These are phyloP conservation scores for Tulasnella sp. DNA, from an alignment of 768 basidiomycete species.

Conservation along the genomic window DNA sequence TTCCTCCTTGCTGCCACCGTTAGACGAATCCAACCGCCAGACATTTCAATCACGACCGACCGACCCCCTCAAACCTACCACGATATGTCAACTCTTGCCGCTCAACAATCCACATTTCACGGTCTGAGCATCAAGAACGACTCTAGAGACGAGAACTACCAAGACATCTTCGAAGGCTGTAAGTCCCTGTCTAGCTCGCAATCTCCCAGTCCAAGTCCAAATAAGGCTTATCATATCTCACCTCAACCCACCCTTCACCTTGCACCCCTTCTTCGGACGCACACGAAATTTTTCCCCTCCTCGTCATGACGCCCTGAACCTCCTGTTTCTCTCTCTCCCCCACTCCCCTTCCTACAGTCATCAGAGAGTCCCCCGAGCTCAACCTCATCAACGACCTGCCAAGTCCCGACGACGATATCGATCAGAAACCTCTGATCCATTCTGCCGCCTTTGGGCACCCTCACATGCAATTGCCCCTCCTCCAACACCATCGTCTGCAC, in stretches of 20 bases:
- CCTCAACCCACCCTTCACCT: background rate
- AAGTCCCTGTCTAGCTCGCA: background rate
- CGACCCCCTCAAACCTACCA: background rate
- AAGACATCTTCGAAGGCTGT: slow-evolving; percentile 2
- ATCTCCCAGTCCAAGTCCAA: background rate
- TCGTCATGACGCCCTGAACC: background rate
- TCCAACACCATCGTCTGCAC: slow-evolving; percentile 13
- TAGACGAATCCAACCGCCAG: background rate
- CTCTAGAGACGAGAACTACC: background rate
- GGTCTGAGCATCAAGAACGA: background rate
- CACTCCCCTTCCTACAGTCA: background rate
- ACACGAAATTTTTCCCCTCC: background rate
- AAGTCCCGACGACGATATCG: background rate
- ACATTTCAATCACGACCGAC: background rate
- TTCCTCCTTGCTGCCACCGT: background rate
- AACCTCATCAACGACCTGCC: slow-evolving; percentile 15
- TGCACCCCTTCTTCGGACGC: background rate
- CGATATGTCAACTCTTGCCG: background rate
- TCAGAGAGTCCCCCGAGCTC: slow-evolving; percentile 18
- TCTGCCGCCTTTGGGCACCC: slow-evolving; percentile 10
- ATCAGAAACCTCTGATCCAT: slow-evolving; percentile 19
- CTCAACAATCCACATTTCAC: background rate
- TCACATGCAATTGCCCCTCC: background rate
- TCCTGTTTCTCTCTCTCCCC: background rate
- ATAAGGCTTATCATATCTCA: slow-evolving; percentile 4